Conservation (phyloP, 1,139 yeast genomes). For the Arxiozyma slooffiae region DNA sequence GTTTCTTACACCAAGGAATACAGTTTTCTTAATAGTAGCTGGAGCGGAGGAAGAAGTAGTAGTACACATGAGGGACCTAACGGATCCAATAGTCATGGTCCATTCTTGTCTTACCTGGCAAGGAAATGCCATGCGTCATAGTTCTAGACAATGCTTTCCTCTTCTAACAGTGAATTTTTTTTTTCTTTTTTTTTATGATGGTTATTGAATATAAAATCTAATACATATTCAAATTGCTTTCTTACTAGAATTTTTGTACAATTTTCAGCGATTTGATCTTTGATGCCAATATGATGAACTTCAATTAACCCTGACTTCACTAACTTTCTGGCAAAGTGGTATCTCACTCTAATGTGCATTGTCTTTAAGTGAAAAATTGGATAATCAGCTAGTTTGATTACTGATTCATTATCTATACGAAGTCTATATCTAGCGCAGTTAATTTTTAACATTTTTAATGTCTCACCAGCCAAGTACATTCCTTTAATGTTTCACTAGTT, state of each 20-base stretch:
- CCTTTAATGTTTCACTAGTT: too few species aligned
- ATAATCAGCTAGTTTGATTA: too few species aligned
- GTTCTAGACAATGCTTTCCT: constrained; percentile 1
- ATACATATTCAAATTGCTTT: constrained; percentile 25
- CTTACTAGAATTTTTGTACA: constrained; percentile 19
- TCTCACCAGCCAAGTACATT: too few species aligned
- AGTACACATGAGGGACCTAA: neutral
- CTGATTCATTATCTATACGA: neutral
- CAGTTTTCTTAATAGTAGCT: neutral
- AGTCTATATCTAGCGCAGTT: neutral
- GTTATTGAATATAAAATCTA: constrained; percentile 3
- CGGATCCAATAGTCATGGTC: neutral
- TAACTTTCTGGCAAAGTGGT: too few species aligned
- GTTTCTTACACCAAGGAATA: constrained; percentile 8
- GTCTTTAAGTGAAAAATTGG: too few species aligned
- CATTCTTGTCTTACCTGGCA: neutral
- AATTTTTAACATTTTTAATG: too few species aligned
- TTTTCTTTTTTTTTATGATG: too few species aligned
- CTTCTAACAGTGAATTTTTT: neutral
- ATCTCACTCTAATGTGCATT: too few species aligned
- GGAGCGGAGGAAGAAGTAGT: too few species aligned
- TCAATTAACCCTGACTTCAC: too few species aligned
- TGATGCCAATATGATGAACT: too few species aligned
- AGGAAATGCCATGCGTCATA: neutral
- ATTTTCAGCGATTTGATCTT: too few species aligned